These are phyloP conservation scores for Fusarium succisae DNA, from an alignment of 2,329 filamentous ascomycete species.

Conservation along the genomic window DNA sequence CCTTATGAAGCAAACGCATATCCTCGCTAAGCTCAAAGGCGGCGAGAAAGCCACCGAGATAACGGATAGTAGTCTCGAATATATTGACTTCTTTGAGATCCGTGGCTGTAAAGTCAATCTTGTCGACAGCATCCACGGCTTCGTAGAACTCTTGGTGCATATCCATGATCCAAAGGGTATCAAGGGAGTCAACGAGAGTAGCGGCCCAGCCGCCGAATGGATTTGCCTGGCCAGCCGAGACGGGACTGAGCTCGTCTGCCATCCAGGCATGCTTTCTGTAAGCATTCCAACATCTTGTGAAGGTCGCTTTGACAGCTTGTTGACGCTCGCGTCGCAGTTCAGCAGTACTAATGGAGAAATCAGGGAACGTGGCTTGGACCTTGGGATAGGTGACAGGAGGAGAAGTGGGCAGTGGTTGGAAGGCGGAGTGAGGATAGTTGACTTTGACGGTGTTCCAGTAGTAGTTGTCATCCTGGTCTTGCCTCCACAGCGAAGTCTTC, in stretches of 20 bases:
- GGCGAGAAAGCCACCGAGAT: conserved; percentile 74
- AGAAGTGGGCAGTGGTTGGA: conserved; percentile 45
- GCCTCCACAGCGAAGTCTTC: conserved; percentile 36
- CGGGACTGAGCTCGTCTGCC: conserved; percentile 69
- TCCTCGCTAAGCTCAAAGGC: conserved; percentile 73
- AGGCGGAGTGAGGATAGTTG: conserved; percentile 42
- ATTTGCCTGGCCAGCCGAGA: conserved; percentile 61
- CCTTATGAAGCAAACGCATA: conserved; percentile 67
- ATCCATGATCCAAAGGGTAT: conserved; percentile 79
- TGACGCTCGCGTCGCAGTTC: conserved; percentile 48
- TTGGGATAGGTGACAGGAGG: conserved; percentile 44
- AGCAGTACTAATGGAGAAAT: conserved; percentile 38
- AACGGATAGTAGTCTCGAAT: conserved; percentile 77
- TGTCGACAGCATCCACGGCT: conserved; percentile 65
- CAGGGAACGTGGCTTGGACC: conserved; percentile 47
- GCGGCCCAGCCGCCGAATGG: conserved; percentile 74
- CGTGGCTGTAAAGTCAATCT: conserved; percentile 69
- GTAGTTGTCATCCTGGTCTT: conserved; percentile 39
- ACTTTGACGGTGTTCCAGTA: conserved; percentile 42
- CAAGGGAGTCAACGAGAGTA: conserved; percentile 73
- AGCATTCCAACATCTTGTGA: conserved; percentile 58
- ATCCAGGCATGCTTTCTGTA: conserved; percentile 73
- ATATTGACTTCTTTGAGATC: conserved; percentile 63
- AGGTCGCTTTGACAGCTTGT: conserved; percentile 54
- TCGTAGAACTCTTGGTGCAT: conserved; percentile 71